These are phyloP conservation scores for Pseudocercospora vitis DNA, from an alignment of 2,329 filamentous ascomycete species.

Conservation along the genomic window DNA sequence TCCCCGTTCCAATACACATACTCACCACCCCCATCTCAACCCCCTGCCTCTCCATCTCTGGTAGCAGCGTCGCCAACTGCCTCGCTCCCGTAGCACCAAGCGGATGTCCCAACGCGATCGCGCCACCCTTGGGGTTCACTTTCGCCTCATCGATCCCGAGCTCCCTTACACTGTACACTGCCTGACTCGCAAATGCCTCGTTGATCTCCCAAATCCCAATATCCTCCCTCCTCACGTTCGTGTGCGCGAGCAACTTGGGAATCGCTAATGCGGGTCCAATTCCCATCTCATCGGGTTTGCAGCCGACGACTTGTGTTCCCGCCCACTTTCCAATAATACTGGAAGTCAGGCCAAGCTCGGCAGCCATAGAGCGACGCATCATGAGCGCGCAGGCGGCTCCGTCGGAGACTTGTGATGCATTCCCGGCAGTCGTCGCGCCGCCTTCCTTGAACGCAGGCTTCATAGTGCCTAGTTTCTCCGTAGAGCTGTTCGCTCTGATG, in stretches of 20 bases:
- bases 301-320: conserved; percentile 72
- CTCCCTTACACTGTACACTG: conserved; percentile 68
- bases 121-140: conserved; percentile 90
- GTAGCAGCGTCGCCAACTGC: conserved; percentile 73
- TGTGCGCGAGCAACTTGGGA: conserved; percentile 71
- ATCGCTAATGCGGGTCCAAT: conserved; percentile 85
- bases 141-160: conserved; percentile 67
- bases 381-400: conserved; percentile 81
- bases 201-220: conserved; percentile 92
- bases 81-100: conserved; percentile 84
- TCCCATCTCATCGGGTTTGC: conserved; percentile 89
- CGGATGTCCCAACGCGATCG: conserved; percentile 91
- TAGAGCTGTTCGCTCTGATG: conserved; percentile 65
- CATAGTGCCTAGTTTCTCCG: conserved; percentile 72
- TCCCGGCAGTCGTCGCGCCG: conserved; percentile 81
- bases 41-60: conserved; percentile 65
- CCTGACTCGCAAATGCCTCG: conserved; percentile 69
- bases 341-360: conserved; percentile 65
- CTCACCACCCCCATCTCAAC: conserved; percentile 80
- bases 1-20: conserved; percentile 69
- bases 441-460: conserved; percentile 80
- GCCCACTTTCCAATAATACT: conserved; percentile 82
- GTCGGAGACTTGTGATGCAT: conserved; percentile 81
- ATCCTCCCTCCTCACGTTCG: conserved; percentile 66
- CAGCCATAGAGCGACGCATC: conserved; percentile 80